phyloP scores from a whole-genome alignment of 208 protist genomes.

The Crithidia brevicula region DNA sequence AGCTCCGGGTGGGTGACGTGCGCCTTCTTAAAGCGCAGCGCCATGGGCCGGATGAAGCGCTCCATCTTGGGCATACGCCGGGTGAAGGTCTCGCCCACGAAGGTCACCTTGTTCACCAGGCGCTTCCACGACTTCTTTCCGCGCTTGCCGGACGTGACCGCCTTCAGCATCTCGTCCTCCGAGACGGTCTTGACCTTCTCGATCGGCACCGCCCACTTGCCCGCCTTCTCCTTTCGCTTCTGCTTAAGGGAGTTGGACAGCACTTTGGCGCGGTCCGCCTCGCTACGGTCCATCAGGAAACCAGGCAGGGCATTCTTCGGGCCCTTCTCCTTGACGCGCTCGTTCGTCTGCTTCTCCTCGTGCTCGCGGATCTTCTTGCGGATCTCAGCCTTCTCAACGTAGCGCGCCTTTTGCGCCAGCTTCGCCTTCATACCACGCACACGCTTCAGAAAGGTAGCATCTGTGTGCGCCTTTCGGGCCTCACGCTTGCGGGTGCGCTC shows the following conservation, averaged over 20 bases:
- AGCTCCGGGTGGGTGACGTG: slow-evolving; percentile 99
- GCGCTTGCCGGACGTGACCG: slow-evolving; percentile 95
- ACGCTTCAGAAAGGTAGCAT: slow-evolving; percentile 94
- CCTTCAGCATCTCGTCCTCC: slow-evolving; percentile 99
- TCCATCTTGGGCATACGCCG: slow-evolving; percentile 99
- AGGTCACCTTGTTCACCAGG: slow-evolving; percentile 99
- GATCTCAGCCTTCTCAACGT: slow-evolving; percentile 99
- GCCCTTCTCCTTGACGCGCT: slow-evolving; percentile 94
- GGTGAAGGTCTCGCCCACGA: slow-evolving; percentile 99
- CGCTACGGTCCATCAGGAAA: slow-evolving; percentile 99
- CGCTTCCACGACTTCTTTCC: slow-evolving; percentile 99
- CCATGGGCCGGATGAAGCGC: slow-evolving; percentile 99
- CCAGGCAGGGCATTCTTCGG: slow-evolving; percentile 98
- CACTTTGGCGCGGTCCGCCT: slow-evolving; percentile 97
- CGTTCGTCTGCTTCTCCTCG: slow-evolving; percentile 94
- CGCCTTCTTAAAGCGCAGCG: slow-evolving; percentile 98
- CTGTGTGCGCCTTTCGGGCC: slow-evolving; percentile 96
- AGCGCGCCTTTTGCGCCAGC: slow-evolving; percentile 97
- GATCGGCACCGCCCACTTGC: slow-evolving; percentile 99
- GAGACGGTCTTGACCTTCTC: slow-evolving; percentile 98
- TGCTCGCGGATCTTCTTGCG: slow-evolving; percentile 99
- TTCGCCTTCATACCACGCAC: slow-evolving; percentile 99
- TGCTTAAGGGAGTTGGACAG: slow-evolving; percentile 99
- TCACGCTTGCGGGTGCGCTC: slow-evolving; percentile 99
- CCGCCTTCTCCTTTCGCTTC: slow-evolving; percentile 99